Percentiles rank a stretch among this genome's conserved stretches.
phyloP scores from a whole-genome alignment of 2,329 filamentous ascomycete species.

The Dissoconium aciculare region DNA sequence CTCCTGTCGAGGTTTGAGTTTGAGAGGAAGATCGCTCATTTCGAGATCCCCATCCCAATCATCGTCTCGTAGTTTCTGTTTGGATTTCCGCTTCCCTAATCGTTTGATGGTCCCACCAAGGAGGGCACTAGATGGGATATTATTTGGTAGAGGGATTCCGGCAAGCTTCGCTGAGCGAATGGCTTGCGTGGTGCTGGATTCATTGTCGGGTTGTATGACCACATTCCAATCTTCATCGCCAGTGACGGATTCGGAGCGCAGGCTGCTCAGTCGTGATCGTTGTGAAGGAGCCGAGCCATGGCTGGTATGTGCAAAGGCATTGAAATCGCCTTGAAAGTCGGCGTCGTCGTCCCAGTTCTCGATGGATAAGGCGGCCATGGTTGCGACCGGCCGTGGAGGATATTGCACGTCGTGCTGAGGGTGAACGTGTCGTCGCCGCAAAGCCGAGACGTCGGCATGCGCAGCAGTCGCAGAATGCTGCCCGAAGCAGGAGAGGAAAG shows the following conservation, averaged over 20 bases:
- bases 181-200: conserved; percentile 67
- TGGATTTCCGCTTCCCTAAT: conserved; percentile 45
- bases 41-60: conserved; percentile 39
- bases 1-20: conserved; percentile 26
- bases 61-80: conserved; percentile 31
- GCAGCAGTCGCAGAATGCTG: too few species aligned
- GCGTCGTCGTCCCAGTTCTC: conserved; percentile 50
- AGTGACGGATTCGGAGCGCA: conserved; percentile 57
- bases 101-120: conserved; percentile 88
- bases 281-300: conserved; percentile 56
- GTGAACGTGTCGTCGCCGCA: too few species aligned
- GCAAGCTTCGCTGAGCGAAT: conserved; percentile 76
- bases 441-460: too few species aligned
- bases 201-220: conserved; percentile 69
- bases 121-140: conserved; percentile 75
- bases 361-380: conserved; percentile 48
- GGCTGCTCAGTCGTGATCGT: conserved; percentile 64
- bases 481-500: too few species aligned
- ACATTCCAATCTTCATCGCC: conserved; percentile 79
- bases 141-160: conserved; percentile 78
- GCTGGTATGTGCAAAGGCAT: conserved; percentile 35
- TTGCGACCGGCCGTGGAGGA: too few species aligned
- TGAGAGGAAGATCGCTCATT: conserved; percentile 28
- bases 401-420: too few species aligned
- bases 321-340: conserved; percentile 49